Evolutionary conservation across 2,329 filamentous ascomycete species (phyloP), one percentile per base, ranked within the genome.

Genomic region (Coniella lustricola): DNA sequence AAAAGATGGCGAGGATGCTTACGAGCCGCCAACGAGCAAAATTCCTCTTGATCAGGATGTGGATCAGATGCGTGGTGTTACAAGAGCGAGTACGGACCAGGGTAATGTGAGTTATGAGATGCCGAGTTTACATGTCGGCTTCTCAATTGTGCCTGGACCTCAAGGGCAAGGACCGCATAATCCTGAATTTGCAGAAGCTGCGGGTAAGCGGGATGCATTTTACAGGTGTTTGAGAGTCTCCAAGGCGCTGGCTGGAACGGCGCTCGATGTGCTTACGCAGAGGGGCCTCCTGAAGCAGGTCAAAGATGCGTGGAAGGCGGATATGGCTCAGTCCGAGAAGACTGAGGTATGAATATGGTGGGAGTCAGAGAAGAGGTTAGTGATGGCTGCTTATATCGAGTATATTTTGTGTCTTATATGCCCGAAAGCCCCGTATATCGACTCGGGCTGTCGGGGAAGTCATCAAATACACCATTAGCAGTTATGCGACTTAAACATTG

Each of bases 31-130:
- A 12, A 52, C 39, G 5, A 47, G 43, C 12, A 50, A 13, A 20
- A 52, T 52, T 21, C 50, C 50, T 1, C 16, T 47, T 1, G 63
- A 68, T 25, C 64, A 64, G 10, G 68, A 71, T 3, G 42, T 69
- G 7, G 72, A 74, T 48, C 61, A 67, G 45, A 59, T 68, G 9
- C 56, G 60, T 3, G 70, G 71, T 0, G 58, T 62, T 20, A 73
- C 70, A n/a, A 70, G 67, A 56, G 77, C 77, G 4, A 78, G 74
- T 54, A 80, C 76, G 0, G 79, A 82, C 57, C 76, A 81, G 62
- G 79, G 79, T 0, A 71, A 82, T 52, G 61, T 82, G 46, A 79
- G 73, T 54, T 74, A 81, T 56, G 73, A 68, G 1, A 70, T 81
- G 66, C 79, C 78, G 34, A 76, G 73, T 46, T 59, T 82, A 33